Evolutionary conservation across 2,329 filamentous ascomycete species (phyloP).

Genomic region (Sporothrix dimorphospora): DNA sequence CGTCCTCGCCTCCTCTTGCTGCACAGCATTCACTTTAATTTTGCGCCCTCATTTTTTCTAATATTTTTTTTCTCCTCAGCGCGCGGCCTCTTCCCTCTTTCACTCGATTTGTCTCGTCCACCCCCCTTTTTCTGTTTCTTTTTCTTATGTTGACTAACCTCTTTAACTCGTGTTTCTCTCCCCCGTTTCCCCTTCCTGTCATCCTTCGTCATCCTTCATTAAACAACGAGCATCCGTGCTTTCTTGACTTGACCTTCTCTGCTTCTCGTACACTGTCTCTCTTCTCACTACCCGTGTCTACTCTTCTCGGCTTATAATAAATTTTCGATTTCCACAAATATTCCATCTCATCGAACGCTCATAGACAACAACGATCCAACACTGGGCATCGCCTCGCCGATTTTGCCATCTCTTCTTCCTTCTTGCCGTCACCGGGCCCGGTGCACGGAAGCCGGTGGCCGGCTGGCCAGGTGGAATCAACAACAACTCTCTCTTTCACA

Average conservation of each 20-base stretch:
- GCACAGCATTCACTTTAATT: slow-evolving; percentile 5
- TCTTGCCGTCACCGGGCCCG: slow-evolving; percentile 26
- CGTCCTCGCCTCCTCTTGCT: slow-evolving; percentile 14
- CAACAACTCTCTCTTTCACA: neutral
- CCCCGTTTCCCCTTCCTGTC: neutral
- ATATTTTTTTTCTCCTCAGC: neutral
- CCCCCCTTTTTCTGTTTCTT: neutral
- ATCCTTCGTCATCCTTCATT: neutral
- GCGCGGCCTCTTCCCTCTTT: neutral
- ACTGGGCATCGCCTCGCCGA: too few relatives aligned
- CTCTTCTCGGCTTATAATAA: neutral
- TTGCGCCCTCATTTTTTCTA: neutral
- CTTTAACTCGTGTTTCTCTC: neutral
- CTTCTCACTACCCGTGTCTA: neutral
- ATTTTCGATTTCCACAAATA: neutral
- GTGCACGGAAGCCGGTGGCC: slow-evolving; percentile 25
- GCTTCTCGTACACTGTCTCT: neutral
- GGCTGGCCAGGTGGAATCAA: slow-evolving; percentile 23
- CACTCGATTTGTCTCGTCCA: neutral
- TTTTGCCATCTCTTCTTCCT: neutral
- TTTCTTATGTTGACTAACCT: neutral
- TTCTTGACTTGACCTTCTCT: neutral
- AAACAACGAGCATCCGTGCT: slow-evolving; percentile 10
- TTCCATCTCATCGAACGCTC: too few relatives aligned
- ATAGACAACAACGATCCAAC: neutral